Evolutionary conservation across 139 green algal genomes (phyloP).

Genomic region (Mychonastes homosphaera): DNA sequence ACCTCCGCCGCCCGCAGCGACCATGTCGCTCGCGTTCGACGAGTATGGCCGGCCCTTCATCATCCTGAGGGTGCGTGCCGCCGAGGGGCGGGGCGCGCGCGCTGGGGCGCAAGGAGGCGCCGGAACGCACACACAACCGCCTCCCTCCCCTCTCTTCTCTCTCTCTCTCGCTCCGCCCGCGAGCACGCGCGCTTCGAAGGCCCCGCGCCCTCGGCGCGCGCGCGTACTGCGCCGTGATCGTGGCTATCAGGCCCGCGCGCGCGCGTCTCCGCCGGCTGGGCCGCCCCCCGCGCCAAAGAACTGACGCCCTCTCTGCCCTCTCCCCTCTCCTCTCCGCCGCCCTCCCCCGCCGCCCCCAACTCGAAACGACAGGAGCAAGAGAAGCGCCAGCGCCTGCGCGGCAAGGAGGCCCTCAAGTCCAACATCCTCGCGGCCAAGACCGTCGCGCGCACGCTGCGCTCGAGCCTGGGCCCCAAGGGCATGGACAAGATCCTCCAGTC

Average conservation of each 20-base stretch:
- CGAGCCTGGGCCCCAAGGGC: slow-evolving; percentile 82
- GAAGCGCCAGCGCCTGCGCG: slow-evolving; percentile 69
- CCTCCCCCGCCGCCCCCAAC: neutral
- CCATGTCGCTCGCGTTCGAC: slow-evolving; percentile 92
- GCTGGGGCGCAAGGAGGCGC: neutral
- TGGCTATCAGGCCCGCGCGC: neutral
- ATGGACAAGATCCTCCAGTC: slow-evolving; percentile 99
- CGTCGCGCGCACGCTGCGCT: slow-evolving; percentile 75
- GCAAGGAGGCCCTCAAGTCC: slow-evolving; percentile 87
- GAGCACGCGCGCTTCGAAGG: neutral
- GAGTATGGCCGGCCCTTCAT: slow-evolving; percentile 96
- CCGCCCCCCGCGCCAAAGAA: neutral
- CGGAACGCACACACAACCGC: neutral
- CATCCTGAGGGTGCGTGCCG: slow-evolving; percentile 70
- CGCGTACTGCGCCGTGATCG: neutral
- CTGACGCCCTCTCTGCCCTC: neutral
- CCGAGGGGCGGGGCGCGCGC: neutral
- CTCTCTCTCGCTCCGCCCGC: neutral
- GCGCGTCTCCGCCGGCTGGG: neutral
- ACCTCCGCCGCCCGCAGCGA: neutral
- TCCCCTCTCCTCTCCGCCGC: neutral
- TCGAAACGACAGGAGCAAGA: slow-evolving; percentile 73
- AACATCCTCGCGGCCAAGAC: slow-evolving; percentile 95
- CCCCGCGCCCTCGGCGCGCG: neutral
- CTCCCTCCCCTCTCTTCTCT: neutral